Evolutionary conservation across 495 filamentous ascomycete species (phyloP).

Genomic region (Penicillium longicatenatum): DNA sequence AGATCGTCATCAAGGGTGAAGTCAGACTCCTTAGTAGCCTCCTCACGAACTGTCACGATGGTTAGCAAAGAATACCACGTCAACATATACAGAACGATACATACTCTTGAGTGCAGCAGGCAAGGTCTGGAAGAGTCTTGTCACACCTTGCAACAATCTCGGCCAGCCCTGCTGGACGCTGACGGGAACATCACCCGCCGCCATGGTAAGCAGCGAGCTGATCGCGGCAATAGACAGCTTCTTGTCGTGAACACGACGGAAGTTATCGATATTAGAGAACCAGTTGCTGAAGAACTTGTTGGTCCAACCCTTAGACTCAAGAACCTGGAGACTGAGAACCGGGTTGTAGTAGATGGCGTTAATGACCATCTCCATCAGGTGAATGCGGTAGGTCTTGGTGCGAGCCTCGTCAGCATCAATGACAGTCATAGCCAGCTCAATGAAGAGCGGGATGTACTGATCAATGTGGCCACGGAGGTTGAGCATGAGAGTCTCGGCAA

Average conservation of each 20-base stretch:
- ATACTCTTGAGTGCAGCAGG: constrained; percentile 82
- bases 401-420: constrained; percentile 71
- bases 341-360: constrained; percentile 98
- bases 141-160: constrained; percentile 87
- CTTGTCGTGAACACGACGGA: constrained; percentile 95
- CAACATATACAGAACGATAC: constrained; percentile 22
- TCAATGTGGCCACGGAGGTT: constrained; percentile 91
- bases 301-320: constrained; percentile 94
- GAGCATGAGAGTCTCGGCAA: constrained; percentile 95
- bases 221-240: constrained; percentile 96
- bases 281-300: constrained; percentile 98
- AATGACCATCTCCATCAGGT: constrained; percentile 99
- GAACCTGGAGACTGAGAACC: constrained; percentile 72
- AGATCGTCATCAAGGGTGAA: constrained; percentile 75
- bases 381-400: constrained; percentile 85
- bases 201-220: constrained; percentile 74
- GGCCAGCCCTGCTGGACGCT: constrained; percentile 97
- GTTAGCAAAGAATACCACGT: constrained; percentile 18
- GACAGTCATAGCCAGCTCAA: constrained; percentile 83
- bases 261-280: constrained; percentile 95
- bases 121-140: constrained; percentile 86
- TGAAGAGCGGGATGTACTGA: constrained; percentile 80
- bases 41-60: constrained; percentile 69
- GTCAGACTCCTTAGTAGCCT: constrained; percentile 85
- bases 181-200: constrained; percentile 72